A percentile compares a stretch with the other conserved stretches of the same genome.
These are phyloP conservation scores for Collybia mongolica DNA, from an alignment of 768 basidiomycete genomes.

Conservation along the genomic window DNA sequence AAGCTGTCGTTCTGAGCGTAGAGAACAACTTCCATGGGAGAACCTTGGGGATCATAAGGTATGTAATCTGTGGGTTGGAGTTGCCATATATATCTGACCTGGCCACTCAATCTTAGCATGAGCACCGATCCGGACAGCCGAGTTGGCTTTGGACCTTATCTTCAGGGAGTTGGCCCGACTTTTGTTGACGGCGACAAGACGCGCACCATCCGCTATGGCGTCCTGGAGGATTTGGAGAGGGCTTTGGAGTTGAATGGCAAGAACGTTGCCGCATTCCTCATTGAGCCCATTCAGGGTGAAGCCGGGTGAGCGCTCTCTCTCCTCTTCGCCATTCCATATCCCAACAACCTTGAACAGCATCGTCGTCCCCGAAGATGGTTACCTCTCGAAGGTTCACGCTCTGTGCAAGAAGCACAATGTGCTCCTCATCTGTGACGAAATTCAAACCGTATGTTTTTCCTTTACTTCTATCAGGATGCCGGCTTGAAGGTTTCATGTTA, in stretches of 20 bases:
- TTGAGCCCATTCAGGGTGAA: constrained; percentile 99
- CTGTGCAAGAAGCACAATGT: constrained; percentile 93
- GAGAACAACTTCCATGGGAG: constrained; percentile 96
- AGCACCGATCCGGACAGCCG: constrained; percentile 92
- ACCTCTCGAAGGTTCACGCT: constrained; percentile 71
- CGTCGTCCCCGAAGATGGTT: constrained; percentile 87
- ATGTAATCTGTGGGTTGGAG: constrained; percentile 12
- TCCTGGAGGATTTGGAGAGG: constrained; percentile 75
- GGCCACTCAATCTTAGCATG: constrained; percentile 53
- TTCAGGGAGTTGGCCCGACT: constrained; percentile 79
- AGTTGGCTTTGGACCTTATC: constrained; percentile 87
- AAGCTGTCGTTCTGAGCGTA: constrained; percentile 84
- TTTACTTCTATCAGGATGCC: not conserved
- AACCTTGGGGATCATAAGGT: constrained; percentile 87
- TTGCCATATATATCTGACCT: constrained; percentile 7
- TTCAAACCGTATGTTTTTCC: constrained; percentile 74
- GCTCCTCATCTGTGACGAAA: constrained; percentile 96
- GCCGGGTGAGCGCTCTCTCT: constrained; percentile 67
- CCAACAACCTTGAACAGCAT: constrained; percentile 52
- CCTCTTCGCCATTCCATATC: constrained; percentile 1
- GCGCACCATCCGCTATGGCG: constrained; percentile 77
- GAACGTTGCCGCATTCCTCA: constrained; percentile 87
- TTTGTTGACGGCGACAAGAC: constrained; percentile 54
- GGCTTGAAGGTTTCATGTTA: constrained; percentile 24
- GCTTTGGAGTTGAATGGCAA: constrained; percentile 81